Base-by-base conservation (phyloP, 768 basidiomycete species). In the Suillus hirtellus region DNA sequence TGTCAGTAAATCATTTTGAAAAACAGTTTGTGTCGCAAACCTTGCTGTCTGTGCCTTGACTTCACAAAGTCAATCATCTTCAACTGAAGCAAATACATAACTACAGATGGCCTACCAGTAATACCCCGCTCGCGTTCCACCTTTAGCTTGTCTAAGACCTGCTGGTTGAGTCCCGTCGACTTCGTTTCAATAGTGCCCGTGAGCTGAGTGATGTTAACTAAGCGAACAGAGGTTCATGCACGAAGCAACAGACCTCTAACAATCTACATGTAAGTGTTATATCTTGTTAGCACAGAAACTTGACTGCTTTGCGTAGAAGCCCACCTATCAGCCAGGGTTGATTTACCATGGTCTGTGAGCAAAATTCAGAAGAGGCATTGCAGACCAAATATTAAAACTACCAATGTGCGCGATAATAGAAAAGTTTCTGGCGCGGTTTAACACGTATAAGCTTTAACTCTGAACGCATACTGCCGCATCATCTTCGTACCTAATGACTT, bases 401-500 rank as follows among this genome's bases (percentile, higher is more conserved):
- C 94, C 95, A 68, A 97, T 97, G 74, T 98, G 96, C 1, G 95
- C 95, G 72, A 98, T 96, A 68, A 98, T 95, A 11, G 95, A 96
- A 74, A 98, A 95, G 75, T 98, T 98, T 60, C 90, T 92, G 60
- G 12, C 2, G 64, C 14, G 42, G 2, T 37, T 21, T 27, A 49
- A 49, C 49, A 50, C 59, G 54, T 31, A 31, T 43, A 53, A 49
- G 55, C n/a, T 53, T 11, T 11, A 62, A 27, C 31, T 15, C 9
- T 15, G 21, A 15, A 40, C 19, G 9, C n/a, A 4, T 8, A 21
- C 12, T 14, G 31, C 24, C 44, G 58, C 54, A 66, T 37, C 63
- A 52, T 60, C 72, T 46, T 19, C 55, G 24, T 62, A 91, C 92
- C 92, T 83, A 65, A 93, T 89, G 21, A 81, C 71, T 50, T 93